phyloP scores from a whole-genome alignment of 2,329 filamentous ascomycete genomes.

The Talaromyces rugulosus region DNA sequence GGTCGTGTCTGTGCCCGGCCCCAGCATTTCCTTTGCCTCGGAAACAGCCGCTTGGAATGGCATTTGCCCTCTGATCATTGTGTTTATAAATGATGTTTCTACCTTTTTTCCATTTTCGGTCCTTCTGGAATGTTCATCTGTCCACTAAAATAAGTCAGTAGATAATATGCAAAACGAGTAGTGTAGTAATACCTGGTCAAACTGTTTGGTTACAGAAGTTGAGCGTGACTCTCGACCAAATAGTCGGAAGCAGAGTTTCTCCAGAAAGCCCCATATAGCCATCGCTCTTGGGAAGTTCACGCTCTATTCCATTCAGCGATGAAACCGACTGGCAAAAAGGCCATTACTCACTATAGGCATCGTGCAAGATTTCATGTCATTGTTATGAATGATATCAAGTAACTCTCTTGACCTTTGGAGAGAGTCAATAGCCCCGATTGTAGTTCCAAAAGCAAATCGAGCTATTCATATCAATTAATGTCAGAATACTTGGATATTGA shows the following conservation, averaged over 20 bases:
- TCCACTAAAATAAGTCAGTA: not conserved
- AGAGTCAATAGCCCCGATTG: not conserved
- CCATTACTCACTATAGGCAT: constrained; percentile 2
- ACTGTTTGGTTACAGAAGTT: not conserved
- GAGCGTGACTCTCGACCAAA: not conserved
- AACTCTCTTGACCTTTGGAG: not conserved
- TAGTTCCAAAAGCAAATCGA: not conserved
- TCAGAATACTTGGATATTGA: not conserved
- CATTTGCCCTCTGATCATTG: not conserved
- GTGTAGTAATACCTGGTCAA: not conserved
- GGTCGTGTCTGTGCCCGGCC: constrained; percentile 2
- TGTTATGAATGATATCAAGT: not conserved
- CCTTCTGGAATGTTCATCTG: not conserved
- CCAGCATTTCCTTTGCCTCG: constrained; percentile 5
- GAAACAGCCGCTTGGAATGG: not conserved
- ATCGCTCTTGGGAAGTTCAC: not conserved
- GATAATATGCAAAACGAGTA: not conserved
- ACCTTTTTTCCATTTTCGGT: not conserved
- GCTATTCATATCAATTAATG: not conserved
- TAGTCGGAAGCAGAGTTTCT: not conserved
- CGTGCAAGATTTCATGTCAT: not conserved
- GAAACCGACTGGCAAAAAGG: not conserved
- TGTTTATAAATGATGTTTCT: not conserved
- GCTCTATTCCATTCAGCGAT: not conserved
- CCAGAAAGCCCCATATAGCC: not conserved